Conservation (phyloP, 192 early-diverging fungal species). For the Chytriomyces sp. region DNA sequence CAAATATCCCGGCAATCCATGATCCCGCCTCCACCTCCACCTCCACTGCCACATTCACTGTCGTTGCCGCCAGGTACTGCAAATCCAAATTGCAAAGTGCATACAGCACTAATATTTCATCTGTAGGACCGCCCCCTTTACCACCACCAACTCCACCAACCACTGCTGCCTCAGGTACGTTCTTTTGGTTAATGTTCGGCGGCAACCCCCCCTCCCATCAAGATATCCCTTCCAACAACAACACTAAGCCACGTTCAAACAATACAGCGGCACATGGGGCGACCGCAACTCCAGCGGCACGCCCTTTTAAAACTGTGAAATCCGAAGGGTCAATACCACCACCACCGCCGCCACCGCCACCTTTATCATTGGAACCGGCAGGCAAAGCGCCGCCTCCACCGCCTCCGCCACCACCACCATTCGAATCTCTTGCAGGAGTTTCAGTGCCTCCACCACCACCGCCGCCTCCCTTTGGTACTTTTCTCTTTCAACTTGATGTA, state of each 20-base stretch:
- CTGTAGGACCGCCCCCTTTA: neutral
- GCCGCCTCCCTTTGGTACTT: conserved; percentile 14
- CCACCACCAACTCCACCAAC: neutral
- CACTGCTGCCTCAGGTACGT: neutral
- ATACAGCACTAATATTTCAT: neutral
- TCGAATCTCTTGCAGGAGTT: conserved; percentile 22
- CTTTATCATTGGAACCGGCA: neutral
- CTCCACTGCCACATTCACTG: neutral
- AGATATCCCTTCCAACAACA: too few relatives aligned
- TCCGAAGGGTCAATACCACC: neutral
- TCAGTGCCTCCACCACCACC: conserved; percentile 20
- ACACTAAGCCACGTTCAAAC: too few relatives aligned
- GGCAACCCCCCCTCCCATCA: too few relatives aligned
- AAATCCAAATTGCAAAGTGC: neutral
- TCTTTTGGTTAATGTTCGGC: neutral
- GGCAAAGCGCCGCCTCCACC: conserved; percentile 12
- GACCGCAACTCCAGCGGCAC: too few relatives aligned
- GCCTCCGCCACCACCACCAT: conserved; percentile 39
- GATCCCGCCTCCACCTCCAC: neutral
- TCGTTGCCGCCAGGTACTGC: neutral
- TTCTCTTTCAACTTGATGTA: neutral
- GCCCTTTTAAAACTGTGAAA: neutral
- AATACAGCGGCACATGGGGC: too few relatives aligned
- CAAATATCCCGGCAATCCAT: neutral
- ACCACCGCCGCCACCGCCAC: neutral